phyloP scores from a whole-genome alignment of 257 asterid species.

The Scutellaria barbata region DNA sequence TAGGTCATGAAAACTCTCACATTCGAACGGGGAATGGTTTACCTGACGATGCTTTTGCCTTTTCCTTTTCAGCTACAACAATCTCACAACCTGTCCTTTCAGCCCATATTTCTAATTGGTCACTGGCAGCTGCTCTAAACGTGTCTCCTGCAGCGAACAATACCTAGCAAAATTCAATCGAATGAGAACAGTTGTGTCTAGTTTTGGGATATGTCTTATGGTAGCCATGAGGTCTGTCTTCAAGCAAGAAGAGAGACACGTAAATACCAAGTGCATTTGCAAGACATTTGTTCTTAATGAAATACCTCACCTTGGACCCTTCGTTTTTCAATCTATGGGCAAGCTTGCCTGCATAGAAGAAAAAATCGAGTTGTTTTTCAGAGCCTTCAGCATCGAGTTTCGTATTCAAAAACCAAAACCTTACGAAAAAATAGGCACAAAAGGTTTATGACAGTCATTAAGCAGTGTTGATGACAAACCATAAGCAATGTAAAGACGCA shows the following conservation, averaged over 20 bases:
- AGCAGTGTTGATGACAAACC: conserved; percentile 8
- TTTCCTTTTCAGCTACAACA: conserved; percentile 81
- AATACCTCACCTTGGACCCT: conserved; percentile 79
- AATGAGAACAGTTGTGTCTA: conserved; percentile 14
- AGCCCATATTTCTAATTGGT: conserved; percentile 96
- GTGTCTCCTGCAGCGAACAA: conserved; percentile 98
- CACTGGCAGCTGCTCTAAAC: conserved; percentile 98
- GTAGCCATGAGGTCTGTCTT: conserved; percentile 2
- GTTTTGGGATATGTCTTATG: neutral
- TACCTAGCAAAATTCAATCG: conserved; percentile 51
- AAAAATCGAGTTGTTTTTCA: conserved; percentile 3
- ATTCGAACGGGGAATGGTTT: conserved; percentile 24
- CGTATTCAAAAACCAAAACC: neutral
- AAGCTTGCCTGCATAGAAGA: conserved; percentile 74
- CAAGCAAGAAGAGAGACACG: neutral
- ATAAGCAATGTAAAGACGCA: neutral
- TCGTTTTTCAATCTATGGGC: conserved; percentile 85
- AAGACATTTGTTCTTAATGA: neutral
- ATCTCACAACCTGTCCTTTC: conserved; percentile 94
- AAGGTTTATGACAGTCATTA: neutral
- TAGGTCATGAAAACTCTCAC: conserved; percentile 33
- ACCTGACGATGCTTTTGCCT: conserved; percentile 93
- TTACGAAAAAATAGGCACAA: neutral
- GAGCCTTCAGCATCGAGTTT: neutral
- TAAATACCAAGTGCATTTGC: neutral